Percentiles rank a stretch among this genome's conserved stretches.
Evolutionary conservation across 1,284 basidiomycete genomes (phyloP).

Genomic region (Schizophyllum amplum): DNA sequence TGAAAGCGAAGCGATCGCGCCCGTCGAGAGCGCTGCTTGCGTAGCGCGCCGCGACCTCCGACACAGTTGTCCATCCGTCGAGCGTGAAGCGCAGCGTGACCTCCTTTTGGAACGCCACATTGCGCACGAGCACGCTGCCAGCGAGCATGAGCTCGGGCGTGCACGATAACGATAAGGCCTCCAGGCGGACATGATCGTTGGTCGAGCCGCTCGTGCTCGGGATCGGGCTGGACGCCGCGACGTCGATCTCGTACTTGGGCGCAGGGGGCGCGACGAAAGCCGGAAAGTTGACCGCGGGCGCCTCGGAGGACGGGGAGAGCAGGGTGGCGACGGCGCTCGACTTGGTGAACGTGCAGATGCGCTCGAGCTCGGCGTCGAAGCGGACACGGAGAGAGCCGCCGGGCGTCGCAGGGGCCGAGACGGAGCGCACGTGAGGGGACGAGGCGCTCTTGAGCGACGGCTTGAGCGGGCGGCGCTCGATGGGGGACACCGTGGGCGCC

Average conservation of each 20-base stretch:
- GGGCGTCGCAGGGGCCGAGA: constrained; percentile 59
- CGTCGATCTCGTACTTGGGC: constrained; percentile 28
- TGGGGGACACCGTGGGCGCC: background rate
- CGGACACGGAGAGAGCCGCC: constrained; percentile 53
- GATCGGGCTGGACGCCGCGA: constrained; percentile 39
- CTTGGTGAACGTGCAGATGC: constrained; percentile 89
- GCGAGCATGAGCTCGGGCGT: constrained; percentile 38
- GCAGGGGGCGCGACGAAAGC: constrained; percentile 32
- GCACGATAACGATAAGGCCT: constrained; percentile 47
- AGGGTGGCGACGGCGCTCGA: constrained; percentile 81
- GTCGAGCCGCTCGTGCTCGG: constrained; percentile 45
- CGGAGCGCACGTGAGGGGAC: constrained; percentile 36
- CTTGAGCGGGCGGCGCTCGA: constrained; percentile 84
- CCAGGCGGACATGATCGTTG: constrained; percentile 32
- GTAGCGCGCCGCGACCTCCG: constrained; percentile 72
- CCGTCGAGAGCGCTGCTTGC: constrained; percentile 29
- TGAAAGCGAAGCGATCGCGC: constrained; percentile 55
- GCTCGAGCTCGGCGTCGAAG: constrained; percentile 87
- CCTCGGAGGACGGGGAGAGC: constrained; percentile 81
- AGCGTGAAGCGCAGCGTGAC: constrained; percentile 87
- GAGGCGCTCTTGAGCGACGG: constrained; percentile 74
- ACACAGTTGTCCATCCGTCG: constrained; percentile 91
- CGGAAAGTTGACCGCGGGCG: constrained; percentile 68
- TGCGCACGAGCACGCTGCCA: constrained; percentile 77
- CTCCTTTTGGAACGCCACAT: constrained; percentile 82